Evolutionary conservation across 495 filamentous ascomycete genomes (phyloP), one percentile per base, ranked within the genome.

Genomic region (Penicillium diatomitis): DNA sequence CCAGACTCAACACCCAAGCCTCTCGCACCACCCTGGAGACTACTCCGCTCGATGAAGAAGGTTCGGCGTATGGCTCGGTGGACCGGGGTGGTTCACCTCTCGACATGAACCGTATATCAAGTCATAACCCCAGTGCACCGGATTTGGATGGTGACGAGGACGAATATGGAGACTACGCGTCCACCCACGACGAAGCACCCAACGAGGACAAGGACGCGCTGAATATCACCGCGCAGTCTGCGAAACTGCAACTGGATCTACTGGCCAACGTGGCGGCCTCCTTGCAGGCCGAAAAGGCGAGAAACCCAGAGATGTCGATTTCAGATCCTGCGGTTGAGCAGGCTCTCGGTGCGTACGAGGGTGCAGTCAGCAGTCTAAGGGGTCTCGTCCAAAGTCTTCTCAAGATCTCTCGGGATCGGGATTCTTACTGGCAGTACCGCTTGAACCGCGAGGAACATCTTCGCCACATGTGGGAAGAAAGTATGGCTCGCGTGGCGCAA

Each of bases 391-490:
- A 87, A 4, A 90, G 95, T 63, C 78, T 97, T 3, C 69, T 96
- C 8, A 87, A 87, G 33, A 97, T 98, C 57, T 90, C 89, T 10
- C 79, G 85, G 48, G 92, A 98, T 57, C 84, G 94, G 30, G 92
- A 98, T 66, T 80, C 88, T 0, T 95, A 96, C 61, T 98, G 92
- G 92, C 90, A 96, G 64, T 91, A 92, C 62, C 82, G 92, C 10
- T 76, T 98, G 30, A 89, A 91, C 58, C 83, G 87, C 34, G 92
- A 98, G 65, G 83, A 81, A 32, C 81, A 90, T 60, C 81, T 96
- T 58, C 81, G 92, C 30, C 81, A 86, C 39, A 83, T 98, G 78
- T 98, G 94, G 92, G 92, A 98, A 70, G 94, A 97, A 52, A 97
- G 89, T 67, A 97, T 98, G 92, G 87, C 90, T 4, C 81, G 85